Conservation (phyloP, 2,329 filamentous ascomycete genomes). For the Alternaria brassicicola region DNA sequence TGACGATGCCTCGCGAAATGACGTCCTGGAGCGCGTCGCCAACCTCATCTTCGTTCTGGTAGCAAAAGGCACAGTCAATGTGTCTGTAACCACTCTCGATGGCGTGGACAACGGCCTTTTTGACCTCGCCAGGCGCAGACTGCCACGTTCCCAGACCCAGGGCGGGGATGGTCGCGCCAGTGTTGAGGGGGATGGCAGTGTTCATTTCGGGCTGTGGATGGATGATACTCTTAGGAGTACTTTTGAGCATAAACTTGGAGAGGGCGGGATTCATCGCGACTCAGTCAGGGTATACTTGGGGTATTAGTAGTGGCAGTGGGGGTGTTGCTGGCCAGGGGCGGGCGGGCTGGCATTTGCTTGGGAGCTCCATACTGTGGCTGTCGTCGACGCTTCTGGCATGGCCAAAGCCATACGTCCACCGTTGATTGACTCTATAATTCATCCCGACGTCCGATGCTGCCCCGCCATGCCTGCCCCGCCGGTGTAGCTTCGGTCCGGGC, state of each 20-base stretch:
- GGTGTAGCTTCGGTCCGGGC: conserved; percentile 29
- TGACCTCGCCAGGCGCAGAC: conserved; percentile 54
- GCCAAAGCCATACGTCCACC: conserved; percentile 19
- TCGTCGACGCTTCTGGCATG: conserved; percentile 2
- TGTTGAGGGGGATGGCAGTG: conserved; percentile 49
- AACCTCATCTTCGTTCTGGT: conserved; percentile 83
- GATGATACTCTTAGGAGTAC: conserved; percentile 45
- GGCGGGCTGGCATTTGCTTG: conserved; percentile 12
- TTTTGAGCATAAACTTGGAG: conserved; percentile 49
- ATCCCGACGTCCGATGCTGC: conserved; percentile 35
- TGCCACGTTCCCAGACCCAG: conserved; percentile 51
- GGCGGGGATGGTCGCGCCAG: conserved; percentile 48
- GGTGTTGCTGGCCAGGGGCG: conserved; percentile 6
- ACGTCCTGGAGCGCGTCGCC: conserved; percentile 77
- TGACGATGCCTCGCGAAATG: conserved; percentile 69
- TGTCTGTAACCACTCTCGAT: conserved; percentile 58
- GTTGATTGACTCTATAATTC: conserved; percentile 46
- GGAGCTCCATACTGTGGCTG: conserved; percentile 12
- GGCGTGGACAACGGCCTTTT: conserved; percentile 55
- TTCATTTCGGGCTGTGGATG: conserved; percentile 49
- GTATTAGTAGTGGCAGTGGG: conserved; percentile 36
- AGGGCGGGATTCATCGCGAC: conserved; percentile 48
- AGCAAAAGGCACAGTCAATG: conserved; percentile 77
- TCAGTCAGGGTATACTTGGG: conserved; percentile 12
- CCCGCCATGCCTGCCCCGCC: conserved; percentile 34